These are phyloP conservation scores for Peniophora sp. DNA, from an alignment of 1,284 basidiomycete genomes.

Conservation along the genomic window DNA sequence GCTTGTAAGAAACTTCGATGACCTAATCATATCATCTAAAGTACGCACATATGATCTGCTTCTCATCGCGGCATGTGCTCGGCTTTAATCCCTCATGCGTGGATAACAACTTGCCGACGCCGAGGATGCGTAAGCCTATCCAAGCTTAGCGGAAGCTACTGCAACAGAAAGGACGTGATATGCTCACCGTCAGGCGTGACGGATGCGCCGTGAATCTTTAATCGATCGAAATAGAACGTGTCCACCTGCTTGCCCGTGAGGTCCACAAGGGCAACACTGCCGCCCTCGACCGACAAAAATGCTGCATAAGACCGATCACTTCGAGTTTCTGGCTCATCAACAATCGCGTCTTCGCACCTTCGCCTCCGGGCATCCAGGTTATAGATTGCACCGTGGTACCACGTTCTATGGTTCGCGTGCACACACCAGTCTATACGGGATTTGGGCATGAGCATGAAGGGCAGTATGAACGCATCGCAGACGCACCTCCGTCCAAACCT, in stretches of 20 bases:
- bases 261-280: conserved; percentile 41
- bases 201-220: conserved; percentile 67
- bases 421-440: conserved; percentile 76
- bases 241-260: conserved; percentile 29
- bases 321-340: background rate
- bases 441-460: background rate
- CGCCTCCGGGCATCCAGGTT: conserved; percentile 62
- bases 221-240: conserved; percentile 53
- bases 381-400: conserved; percentile 55
- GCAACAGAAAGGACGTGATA: conserved; percentile 2
- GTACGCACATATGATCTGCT: conserved; percentile 61
- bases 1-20: too few relatives aligned
- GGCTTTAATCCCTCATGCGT: conserved; percentile 61
- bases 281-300: conserved; percentile 53
- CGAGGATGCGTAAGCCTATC: conserved; percentile 40
- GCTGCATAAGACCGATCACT: conserved; percentile 21
- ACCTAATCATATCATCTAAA: too few relatives aligned
- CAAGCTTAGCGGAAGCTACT: too few relatives aligned
- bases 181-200: conserved; percentile 62
- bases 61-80: conserved; percentile 67
- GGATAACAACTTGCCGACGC: conserved; percentile 60
- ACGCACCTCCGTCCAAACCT: conserved; percentile 67
- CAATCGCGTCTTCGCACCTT: conserved; percentile 33
- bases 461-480: conserved; percentile 2
- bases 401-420: conserved; percentile 63